Percentiles rank a stretch among this genome's conserved stretches.
Conservation (phyloP, 1,284 basidiomycete species). For the Trametes pubescens region DNA sequence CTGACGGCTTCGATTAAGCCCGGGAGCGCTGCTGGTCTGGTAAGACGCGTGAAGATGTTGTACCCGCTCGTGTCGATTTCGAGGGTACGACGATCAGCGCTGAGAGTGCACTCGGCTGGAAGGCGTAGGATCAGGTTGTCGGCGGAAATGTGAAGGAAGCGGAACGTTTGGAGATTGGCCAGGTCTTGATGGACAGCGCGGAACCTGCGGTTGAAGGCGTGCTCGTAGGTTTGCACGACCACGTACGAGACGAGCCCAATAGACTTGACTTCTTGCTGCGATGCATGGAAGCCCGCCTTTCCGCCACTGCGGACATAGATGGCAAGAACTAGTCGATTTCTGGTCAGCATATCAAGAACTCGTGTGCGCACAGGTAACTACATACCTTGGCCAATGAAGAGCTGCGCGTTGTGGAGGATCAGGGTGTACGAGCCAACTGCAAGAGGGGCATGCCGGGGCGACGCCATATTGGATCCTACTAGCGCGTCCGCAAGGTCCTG, state of each 20-base stretch:
- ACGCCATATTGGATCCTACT: not conserved
- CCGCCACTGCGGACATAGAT: constrained; percentile 5
- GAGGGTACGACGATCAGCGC: not conserved
- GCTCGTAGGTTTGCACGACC: constrained; percentile 13
- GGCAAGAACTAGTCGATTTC: constrained; percentile 1
- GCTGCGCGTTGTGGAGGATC: not conserved
- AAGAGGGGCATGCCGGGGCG: not conserved
- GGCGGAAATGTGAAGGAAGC: not conserved
- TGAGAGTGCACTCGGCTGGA: not conserved
- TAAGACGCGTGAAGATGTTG: too few species aligned
- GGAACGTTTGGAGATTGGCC: not conserved
- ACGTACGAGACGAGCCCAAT: constrained; percentile 14
- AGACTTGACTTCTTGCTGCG: not conserved
- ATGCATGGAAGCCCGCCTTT: not conserved
- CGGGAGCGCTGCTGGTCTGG: too few species aligned
- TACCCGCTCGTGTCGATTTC: too few species aligned
- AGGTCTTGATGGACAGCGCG: constrained; percentile 4
- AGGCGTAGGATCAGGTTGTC: not conserved
- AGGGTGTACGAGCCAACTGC: not conserved
- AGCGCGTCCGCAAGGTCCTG: not conserved
- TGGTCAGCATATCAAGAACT: too few species aligned
- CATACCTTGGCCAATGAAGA: constrained; percentile 1
- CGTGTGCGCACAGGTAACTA: too few species aligned
- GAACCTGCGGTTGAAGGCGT: not conserved
- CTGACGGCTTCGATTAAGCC: too few species aligned